These are phyloP conservation scores for Pseudonitzschia delicatissima DNA, from an alignment of 108 stramenopile genomes.

Conservation along the genomic window DNA sequence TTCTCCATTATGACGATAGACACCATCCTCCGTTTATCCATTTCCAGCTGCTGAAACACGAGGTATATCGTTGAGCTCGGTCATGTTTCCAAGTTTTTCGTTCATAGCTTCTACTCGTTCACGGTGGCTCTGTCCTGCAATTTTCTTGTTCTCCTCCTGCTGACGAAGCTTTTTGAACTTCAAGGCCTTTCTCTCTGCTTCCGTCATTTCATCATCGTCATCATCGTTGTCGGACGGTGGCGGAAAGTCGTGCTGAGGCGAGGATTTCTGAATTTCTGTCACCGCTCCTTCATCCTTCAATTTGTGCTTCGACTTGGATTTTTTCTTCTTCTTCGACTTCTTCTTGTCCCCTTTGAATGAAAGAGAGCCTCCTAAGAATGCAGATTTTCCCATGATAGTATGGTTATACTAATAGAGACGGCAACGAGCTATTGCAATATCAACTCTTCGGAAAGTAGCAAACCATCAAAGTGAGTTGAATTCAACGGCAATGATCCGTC, in stretches of 20 bases:
- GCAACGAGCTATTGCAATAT: no score
- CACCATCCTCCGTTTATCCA: no score
- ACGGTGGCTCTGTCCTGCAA: conserved; percentile 53
- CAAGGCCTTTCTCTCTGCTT: conserved; percentile 56
- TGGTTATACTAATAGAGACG: no score
- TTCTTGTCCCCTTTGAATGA: conserved; percentile 60
- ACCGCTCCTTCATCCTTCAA: neutral
- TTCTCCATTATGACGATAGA: no score
- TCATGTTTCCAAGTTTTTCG: conserved; percentile 66
- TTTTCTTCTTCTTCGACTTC: conserved; percentile 40
- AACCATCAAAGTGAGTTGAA: no score
- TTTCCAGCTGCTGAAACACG: conserved; percentile 78
- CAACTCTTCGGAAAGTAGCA: no score
- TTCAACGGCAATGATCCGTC: no score
- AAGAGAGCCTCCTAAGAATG: conserved; percentile 47
- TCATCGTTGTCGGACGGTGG: conserved; percentile 20
- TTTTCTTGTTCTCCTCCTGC: conserved; percentile 55
- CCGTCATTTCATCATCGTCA: conserved; percentile 69
- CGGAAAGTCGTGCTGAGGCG: conserved; percentile 3
- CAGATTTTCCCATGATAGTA: conserved; percentile 29
- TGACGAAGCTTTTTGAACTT: conserved; percentile 56
- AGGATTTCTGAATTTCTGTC: no score
- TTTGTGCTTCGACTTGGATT: conserved; percentile 36
- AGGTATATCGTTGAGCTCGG: conserved; percentile 87
- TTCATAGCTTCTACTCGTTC: conserved; percentile 80